phyloP scores from a whole-genome alignment of 169 alveolate genomes.

The Babesia caballi region DNA sequence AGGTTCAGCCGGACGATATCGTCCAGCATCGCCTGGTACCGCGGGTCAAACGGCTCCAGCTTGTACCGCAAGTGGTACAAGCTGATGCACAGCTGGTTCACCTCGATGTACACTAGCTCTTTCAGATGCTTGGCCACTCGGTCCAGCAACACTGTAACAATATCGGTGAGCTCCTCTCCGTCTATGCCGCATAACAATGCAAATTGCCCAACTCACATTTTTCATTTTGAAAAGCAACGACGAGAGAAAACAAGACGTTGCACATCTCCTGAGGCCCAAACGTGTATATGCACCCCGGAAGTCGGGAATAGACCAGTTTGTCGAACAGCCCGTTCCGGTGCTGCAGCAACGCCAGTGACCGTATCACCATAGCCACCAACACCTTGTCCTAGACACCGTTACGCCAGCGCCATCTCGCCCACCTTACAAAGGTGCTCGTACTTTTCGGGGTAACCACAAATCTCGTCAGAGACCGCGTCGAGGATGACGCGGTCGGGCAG shows the following conservation, averaged over 20 bases:
- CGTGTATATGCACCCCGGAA: slow-evolving; percentile 31
- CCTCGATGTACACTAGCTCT: slow-evolving; percentile 46
- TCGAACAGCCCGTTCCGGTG: slow-evolving; percentile 11
- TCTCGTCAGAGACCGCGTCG: slow-evolving; percentile 5
- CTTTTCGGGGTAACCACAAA: neutral
- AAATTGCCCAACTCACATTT: slow-evolving; percentile 14
- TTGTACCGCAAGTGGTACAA: slow-evolving; percentile 21
- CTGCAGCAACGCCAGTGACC: slow-evolving; percentile 58
- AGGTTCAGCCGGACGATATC: slow-evolving; percentile 24
- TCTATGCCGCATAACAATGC: neutral
- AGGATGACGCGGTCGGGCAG: slow-evolving; percentile 29
- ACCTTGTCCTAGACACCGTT: slow-evolving; percentile 20
- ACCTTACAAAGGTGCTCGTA: slow-evolving; percentile 44
- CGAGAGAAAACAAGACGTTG: slow-evolving; percentile 51
- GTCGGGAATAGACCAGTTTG: slow-evolving; percentile 17
- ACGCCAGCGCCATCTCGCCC: neutral
- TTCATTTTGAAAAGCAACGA: slow-evolving; percentile 38
- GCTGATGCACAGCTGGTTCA: slow-evolving; percentile 58
- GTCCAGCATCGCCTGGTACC: slow-evolving; percentile 28
- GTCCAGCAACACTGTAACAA: slow-evolving; percentile 32
- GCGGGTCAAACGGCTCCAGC: slow-evolving; percentile 18
- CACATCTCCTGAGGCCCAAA: slow-evolving; percentile 60
- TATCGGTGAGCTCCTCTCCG: neutral
- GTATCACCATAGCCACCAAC: slow-evolving; percentile 53
- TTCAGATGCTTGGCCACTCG: slow-evolving; percentile 8